Evolutionary conservation across 176 grass and related monocot species (phyloP), one percentile per base, ranked within the genome.

Genomic region (Olyra latifolia): DNA sequence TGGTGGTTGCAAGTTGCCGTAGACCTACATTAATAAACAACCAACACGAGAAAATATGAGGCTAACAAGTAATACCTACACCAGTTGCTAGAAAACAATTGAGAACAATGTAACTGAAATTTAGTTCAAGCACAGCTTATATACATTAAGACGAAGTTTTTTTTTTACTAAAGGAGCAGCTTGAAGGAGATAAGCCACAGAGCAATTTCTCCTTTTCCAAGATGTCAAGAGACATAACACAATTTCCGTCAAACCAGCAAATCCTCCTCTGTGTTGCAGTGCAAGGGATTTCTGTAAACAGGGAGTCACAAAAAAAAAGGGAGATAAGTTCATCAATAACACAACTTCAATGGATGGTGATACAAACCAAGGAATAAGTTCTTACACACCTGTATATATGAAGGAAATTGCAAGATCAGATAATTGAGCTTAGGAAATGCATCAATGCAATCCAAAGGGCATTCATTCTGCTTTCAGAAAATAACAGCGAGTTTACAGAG

Each of bases 301-400:
- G 11, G 56, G 6, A 60, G 63, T 20, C 4, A 8, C n/a, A 11
- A 6, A 45, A 27, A 58, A 29, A 35, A 35, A 4, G 32, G 8
- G 3, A 9, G 54, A 44, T 13, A 9, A 19, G 17, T 67, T 79
- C 50, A 55, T n/a, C 61, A 55, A 54, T 17, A 39, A 77, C 24
- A 45, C 2, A 45, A 38, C 20, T 3, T 22, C 17, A 54, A 50
- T 32, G 29, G 0, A 73, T 8, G 5, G 1, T 12, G 16, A 55
- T 54, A 53, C 17, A 54, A 8, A 72, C 45, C 47, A 11, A 73
- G 29, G 70, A 45, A 35, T 10, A 39, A 38, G 6, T n/a, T 54
- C 49, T 71, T 81, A 71, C 67, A 45, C 72, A 81, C 79, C 41
- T 71, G 42, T 24, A 82, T 7, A 49, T 17, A 42, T 10, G 28